Percentiles rank a stretch among this genome's conserved stretches.
These are phyloP conservation scores for Cucurbita pepo DNA, from an alignment of 306 rosid genomes.

Conservation along the genomic window DNA sequence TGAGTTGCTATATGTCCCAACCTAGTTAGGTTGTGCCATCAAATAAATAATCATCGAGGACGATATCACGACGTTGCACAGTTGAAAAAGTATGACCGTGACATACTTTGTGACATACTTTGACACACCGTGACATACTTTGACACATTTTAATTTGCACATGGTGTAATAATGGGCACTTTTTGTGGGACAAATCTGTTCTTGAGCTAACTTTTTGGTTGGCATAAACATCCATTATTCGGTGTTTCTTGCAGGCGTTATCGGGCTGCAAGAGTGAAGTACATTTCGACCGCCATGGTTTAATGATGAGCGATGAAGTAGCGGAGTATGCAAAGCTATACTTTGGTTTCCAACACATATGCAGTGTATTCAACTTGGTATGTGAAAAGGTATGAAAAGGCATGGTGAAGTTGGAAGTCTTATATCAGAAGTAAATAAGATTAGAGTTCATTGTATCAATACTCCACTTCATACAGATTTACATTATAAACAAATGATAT, in stretches of 20 bases:
- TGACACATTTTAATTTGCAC: neutral
- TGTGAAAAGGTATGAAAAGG: no score
- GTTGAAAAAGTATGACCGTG: no score
- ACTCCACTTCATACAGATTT: neutral
- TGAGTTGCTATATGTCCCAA: no score
- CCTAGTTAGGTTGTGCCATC: no score
- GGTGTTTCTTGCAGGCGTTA: conserved; percentile 35
- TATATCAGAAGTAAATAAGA: neutral
- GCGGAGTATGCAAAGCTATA: neutral
- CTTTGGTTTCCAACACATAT: neutral
- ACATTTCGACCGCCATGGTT: neutral
- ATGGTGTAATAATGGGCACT: neutral
- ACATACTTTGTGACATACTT: no score
- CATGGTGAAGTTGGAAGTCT: neutral
- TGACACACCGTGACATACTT: no score
- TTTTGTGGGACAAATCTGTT: neutral
- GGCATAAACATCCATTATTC: neutral
- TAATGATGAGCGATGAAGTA: neutral
- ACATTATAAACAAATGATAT: neutral
- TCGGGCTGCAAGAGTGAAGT: conserved; percentile 71
- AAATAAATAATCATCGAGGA: no score
- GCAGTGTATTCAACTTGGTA: no score
- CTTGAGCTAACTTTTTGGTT: neutral
- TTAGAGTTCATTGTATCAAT: neutral
- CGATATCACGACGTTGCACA: no score